A percentile compares a stretch with the other conserved stretches of the same genome.
Evolutionary conservation across 805 yeast species (phyloP).

Genomic region (Spathaspora sp.): DNA sequence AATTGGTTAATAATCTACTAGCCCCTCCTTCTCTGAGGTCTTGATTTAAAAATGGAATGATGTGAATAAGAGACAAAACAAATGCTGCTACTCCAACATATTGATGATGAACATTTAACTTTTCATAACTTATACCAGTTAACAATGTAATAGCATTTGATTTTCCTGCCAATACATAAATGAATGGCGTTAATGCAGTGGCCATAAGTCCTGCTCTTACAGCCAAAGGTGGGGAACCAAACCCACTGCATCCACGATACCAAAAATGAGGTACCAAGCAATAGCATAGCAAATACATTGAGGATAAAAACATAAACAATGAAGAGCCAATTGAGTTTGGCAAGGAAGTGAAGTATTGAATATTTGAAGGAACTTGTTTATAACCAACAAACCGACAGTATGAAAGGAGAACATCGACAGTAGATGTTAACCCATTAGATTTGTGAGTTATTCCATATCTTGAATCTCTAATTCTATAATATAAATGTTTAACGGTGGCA

Average conservation of each 20-base stretch:
- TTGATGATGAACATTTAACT: constrained; percentile 49
- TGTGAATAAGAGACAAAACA: constrained; percentile 45
- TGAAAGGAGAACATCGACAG: constrained; percentile 25
- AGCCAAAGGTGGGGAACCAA: constrained; percentile 59
- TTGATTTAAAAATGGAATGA: constrained; percentile 48
- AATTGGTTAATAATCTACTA: constrained; percentile 13
- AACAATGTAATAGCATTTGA: constrained; percentile 44
- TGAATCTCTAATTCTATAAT: constrained; percentile 23
- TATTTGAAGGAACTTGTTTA: constrained; percentile 22
- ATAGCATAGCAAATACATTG: constrained; percentile 29
- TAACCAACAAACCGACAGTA: constrained; percentile 35
- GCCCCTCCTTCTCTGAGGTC: constrained; percentile 48
- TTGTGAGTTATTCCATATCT: constrained; percentile 11
- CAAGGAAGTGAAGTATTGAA: constrained; percentile 24
- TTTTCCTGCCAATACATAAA: constrained; percentile 50
- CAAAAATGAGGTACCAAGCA: constrained; percentile 47
- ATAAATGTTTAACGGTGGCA: constrained; percentile 29
- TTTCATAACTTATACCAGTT: constrained; percentile 56
- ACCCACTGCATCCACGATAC: constrained; percentile 49
- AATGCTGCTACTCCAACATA: constrained; percentile 41
- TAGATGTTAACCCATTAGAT: constrained; percentile 13
- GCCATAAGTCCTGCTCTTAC: constrained; percentile 51
- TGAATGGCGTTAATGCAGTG: constrained; percentile 47
- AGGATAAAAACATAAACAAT: constrained; percentile 32
- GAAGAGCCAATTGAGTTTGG: constrained; percentile 37